These are phyloP conservation scores for Epichloe bromicola DNA, from an alignment of 2,329 filamentous ascomycete species.

Conservation along the genomic window DNA sequence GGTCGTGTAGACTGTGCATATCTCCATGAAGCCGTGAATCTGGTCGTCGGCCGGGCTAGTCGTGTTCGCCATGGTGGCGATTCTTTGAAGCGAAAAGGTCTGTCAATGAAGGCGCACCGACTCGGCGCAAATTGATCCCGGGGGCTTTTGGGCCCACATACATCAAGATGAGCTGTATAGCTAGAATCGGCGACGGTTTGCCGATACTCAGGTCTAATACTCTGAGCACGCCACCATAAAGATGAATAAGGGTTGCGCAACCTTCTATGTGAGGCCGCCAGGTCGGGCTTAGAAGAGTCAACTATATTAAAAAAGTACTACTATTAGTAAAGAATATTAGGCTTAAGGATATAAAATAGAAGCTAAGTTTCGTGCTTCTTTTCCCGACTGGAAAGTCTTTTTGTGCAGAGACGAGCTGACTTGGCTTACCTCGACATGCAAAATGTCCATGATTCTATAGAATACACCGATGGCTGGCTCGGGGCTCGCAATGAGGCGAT, in stretches of 20 bases:
- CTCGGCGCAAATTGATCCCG: not conserved
- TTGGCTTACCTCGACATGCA: constrained; percentile 3
- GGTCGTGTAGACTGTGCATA: constrained; percentile 1
- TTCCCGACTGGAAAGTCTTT: too few relatives aligned
- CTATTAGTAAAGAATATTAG: too few relatives aligned
- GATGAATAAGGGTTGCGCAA: constrained; percentile 1
- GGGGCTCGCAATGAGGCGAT: not conserved
- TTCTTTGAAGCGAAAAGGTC: not conserved
- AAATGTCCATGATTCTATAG: constrained; percentile 5
- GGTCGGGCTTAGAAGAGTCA: constrained; percentile 2
- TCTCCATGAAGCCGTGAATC: not conserved
- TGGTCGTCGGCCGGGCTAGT: constrained; percentile 4
- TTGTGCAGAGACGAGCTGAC: not conserved
- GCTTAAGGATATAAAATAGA: too few relatives aligned
- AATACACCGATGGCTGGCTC: constrained; percentile 2
- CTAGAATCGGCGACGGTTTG: constrained; percentile 2
- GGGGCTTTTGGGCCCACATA: not conserved
- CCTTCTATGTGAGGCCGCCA: constrained; percentile 4
- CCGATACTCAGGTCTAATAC: constrained; percentile 3
- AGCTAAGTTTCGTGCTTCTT: not conserved
- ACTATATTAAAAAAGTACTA: too few relatives aligned
- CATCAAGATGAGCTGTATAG: constrained; percentile 5
- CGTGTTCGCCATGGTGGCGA: constrained; percentile 3
- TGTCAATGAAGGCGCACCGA: not conserved
- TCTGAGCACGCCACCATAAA: constrained; percentile 1